phyloP scores from a whole-genome alignment of 2,329 filamentous ascomycete genomes.

The Ilyonectria sp. region DNA sequence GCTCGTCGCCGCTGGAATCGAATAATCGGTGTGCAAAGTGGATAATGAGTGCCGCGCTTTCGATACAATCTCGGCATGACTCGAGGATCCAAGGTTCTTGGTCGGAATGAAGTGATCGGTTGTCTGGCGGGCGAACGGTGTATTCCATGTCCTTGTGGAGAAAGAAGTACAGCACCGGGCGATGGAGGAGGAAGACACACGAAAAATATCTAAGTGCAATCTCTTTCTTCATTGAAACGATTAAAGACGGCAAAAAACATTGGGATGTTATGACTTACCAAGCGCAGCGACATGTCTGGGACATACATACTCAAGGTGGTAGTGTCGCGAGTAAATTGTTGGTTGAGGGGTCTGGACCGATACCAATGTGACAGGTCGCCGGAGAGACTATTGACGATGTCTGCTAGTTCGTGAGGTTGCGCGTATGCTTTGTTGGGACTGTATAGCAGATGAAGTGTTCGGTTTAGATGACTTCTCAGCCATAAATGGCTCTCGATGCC shows the following conservation, averaged over 20 bases:
- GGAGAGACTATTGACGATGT: not conserved
- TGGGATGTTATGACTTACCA: not conserved
- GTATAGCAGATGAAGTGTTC: not conserved
- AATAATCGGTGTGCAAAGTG: not conserved
- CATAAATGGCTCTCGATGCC: not conserved
- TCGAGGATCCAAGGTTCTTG: not conserved
- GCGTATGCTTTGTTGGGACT: not conserved
- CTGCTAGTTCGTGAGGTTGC: not conserved
- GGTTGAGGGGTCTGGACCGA: not conserved
- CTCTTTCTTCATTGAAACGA: not conserved
- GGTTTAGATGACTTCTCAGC: not conserved
- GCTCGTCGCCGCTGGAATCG: not conserved
- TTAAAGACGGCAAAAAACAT: not conserved
- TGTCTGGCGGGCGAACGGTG: not conserved
- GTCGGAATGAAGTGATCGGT: not conserved
- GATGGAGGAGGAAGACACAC: not conserved
- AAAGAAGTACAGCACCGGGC: conserved; percentile 1
- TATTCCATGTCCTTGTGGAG: conserved; percentile 5
- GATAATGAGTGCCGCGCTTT: not conserved
- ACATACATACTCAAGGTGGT: not conserved
- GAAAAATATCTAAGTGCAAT: not conserved
- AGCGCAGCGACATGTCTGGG: not conserved
- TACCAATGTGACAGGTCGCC: not conserved
- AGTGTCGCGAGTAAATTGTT: not conserved
- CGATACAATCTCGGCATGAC: conserved; percentile 3